Conservation (phyloP, 2,329 filamentous ascomycete species). For the Calycina herbarum region DNA sequence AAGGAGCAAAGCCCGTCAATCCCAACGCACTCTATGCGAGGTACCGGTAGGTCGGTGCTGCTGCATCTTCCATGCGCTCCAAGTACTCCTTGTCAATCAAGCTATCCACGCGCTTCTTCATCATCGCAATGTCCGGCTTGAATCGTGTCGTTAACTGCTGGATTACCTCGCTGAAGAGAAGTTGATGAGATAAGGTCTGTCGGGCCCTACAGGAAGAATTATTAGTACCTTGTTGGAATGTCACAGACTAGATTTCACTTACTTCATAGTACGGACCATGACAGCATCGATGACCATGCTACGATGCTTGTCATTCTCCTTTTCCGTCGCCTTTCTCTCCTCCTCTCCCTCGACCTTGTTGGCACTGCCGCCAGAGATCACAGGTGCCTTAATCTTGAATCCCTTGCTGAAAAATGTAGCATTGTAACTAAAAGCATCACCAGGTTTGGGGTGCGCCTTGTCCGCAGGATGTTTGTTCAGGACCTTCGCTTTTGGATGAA, state of each 20-base stretch:
- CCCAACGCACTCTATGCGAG: constrained; percentile 52
- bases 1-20: background rate
- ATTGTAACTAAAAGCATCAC: constrained; percentile 83
- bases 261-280: constrained; percentile 85
- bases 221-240: constrained; percentile 35
- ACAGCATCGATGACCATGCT: constrained; percentile 73
- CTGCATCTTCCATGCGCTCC: constrained; percentile 68
- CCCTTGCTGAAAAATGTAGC: constrained; percentile 77
- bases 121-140: constrained; percentile 72
- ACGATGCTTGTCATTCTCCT: constrained; percentile 72
- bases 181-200: constrained; percentile 68
- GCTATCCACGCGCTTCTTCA: constrained; percentile 80
- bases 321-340: constrained; percentile 69
- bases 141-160: constrained; percentile 68
- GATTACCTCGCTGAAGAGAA: constrained; percentile 71
- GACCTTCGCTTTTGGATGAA: constrained; percentile 80
- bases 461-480: constrained; percentile 77
- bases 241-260: constrained; percentile 40
- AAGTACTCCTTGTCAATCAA: constrained; percentile 77
- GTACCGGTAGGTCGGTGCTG: constrained; percentile 67
- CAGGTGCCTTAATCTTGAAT: constrained; percentile 85
- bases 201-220: constrained; percentile 59
- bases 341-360: constrained; percentile 81
- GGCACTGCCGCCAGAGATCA: constrained; percentile 65
- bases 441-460: constrained; percentile 69